Base-by-base conservation (phyloP, 805 yeast species). In the Cyberlindnera nakhonratchasimensis region DNA sequence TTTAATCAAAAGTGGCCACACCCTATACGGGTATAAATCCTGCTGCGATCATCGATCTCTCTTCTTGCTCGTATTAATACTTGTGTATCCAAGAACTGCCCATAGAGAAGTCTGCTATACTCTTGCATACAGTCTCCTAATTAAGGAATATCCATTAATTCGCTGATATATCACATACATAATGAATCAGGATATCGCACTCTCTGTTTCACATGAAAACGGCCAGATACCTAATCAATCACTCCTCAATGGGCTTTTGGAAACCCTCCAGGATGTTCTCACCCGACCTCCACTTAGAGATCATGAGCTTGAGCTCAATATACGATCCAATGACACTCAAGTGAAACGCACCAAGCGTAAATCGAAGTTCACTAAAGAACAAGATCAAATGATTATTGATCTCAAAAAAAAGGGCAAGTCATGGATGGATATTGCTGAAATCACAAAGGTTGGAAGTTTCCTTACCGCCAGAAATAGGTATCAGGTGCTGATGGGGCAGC, bases 401-500 rank as follows among this genome's bases (percentile, higher is more conserved):
- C 60, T 84, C 58, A 85, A 84, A 58, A 70, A 67, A 42, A 70
- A 72, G 36, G 88, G 90, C 23, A 76, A 74, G 48, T 64, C 79
- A 1, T 84, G 93, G 91, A 79, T 75, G 5, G 87, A 82, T 47
- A 84, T 84, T 34, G 88, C 90, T 0, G 77, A 78, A 40, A 63
- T 68, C 3, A 74, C 86, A 2, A 71, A 74, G 4, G 82, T 83
- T 22, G 85, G 80, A 8, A 74, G 80, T 31, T 80, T 77, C 45
- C 63, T 84, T 29, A 87, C 91, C 0, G 91, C 90, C 0, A 64
- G 91, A 43, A 84, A 84, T 57, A 64, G 91, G 45, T 85, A 85
- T 53, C 91, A 84, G 61, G 91, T 84, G 4, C 70, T 84, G 36
- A 82, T 85, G 50, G 93, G 93, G 5, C 91, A 84, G 57, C 91